Conservation (phyloP, 805 yeast genomes). For the Saccharomycopsis fibuligera region DNA sequence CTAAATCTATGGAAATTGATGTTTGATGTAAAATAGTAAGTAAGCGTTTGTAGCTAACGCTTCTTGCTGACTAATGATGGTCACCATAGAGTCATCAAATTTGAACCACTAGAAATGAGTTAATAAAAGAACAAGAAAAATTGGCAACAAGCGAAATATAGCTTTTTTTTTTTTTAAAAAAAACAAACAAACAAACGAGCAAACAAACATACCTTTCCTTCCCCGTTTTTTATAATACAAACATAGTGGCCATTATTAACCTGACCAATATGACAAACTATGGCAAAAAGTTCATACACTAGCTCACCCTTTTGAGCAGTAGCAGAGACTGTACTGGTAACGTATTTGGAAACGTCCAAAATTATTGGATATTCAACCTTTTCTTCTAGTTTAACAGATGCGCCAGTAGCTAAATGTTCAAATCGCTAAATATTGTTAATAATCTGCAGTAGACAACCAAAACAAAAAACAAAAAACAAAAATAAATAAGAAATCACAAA, state of each 20-base stretch:
- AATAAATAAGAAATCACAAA: neutral
- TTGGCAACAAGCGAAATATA: neutral
- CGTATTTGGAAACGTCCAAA: constrained; percentile 64
- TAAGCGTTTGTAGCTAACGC: constrained; percentile 75
- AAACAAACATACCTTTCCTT: constrained; percentile 34
- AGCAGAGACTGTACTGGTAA: constrained; percentile 23
- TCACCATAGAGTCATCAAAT: constrained; percentile 84
- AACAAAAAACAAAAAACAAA: too few species aligned
- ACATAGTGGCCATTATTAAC: constrained; percentile 95
- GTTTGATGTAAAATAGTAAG: constrained; percentile 61
- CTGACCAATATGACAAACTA: constrained; percentile 85
- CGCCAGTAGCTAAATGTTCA: constrained; percentile 35
- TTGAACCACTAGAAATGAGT: constrained; percentile 58
- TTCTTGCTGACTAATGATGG: constrained; percentile 54
- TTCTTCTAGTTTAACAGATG: constrained; percentile 65
- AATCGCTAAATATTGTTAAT: constrained; percentile 25
- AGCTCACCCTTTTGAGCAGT: constrained; percentile 28
- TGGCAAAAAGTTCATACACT: constrained; percentile 79
- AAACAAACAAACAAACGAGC: neutral
- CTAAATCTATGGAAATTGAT: constrained; percentile 23
- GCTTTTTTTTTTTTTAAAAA: neutral
- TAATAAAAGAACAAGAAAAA: neutral
- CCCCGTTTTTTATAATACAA: constrained; percentile 64
- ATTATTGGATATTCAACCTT: constrained; percentile 67
- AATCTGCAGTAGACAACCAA: neutral